Evolutionary conservation across 2,329 filamentous ascomycete species (phyloP), one percentile per base, ranked within the genome.

Genomic region (Trichoderma oligosporum): DNA sequence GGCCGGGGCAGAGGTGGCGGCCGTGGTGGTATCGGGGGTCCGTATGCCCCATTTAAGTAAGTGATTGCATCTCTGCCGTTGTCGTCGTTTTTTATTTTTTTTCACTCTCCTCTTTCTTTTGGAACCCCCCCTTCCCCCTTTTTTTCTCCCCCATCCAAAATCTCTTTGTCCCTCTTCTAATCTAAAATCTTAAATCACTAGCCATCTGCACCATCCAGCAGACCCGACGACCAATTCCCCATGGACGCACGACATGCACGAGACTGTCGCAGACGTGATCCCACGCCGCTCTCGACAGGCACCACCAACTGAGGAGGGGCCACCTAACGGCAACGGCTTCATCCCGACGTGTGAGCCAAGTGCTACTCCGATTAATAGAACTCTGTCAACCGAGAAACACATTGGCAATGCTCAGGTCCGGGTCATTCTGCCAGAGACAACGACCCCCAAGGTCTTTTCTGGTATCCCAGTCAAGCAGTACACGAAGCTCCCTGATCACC

Each of bases 201-300:
- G 71, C 55, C 71, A 73, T 63, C 64, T 73, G 61, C 76, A 79
- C 58, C 76, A 75, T 58, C 70, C 77, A 7, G 70, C 76, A 33
- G 83, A 88, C 66, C 84, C 83, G 59, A 83, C 85, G 14, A 87
- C 85, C 22, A 89, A 84, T 70, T 84, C 83, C 18, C 87, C 83
- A 42, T 97, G 94, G 94, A 85, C 90, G 62, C 94, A 99, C 71
- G 94, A 99, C 71, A 90, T 97, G 74, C 94, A 97, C 73, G 90
- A 96, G 62, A 81, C 73, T 9, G 77, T 85, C n/a, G 74, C 74
- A 61, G 76, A 81, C 61, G 77, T 79, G 31, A 65, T 61, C 68
- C 70, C 61, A 65, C 66, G 73, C 57, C 74, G 72, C 47, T 74
- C 75, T 57, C 73, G 77, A 60, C 75, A 79, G 31, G 68, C 73